These are phyloP conservation scores for Ganoderma meredithae DNA, from an alignment of 1,284 basidiomycete genomes.

Conservation along the genomic window DNA sequence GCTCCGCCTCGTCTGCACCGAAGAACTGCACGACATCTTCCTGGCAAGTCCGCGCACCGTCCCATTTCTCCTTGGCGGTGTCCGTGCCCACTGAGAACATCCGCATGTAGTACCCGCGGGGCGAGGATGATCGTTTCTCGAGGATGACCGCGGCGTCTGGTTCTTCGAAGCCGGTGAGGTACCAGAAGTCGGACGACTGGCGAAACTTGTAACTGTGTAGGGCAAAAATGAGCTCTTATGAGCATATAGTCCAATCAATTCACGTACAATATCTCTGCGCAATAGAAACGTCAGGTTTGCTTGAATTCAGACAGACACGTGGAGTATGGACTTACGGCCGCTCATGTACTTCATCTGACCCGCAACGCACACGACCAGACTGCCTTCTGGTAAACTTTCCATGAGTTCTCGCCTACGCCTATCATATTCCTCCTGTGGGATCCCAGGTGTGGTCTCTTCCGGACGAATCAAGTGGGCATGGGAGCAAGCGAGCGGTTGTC, in stretches of 20 bases:
- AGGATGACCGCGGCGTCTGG: conserved; percentile 90
- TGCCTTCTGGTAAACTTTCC: conserved; percentile 78
- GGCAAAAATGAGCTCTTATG: background rate
- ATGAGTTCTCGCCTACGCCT: conserved; percentile 78
- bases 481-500: conserved; percentile 41
- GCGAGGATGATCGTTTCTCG: conserved; percentile 73
- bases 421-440: conserved; percentile 86
- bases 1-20: conserved; percentile 75
- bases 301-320: background rate
- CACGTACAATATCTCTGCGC: conserved; percentile 58
- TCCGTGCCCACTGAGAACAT: conserved; percentile 88
- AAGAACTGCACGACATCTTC: conserved; percentile 71
- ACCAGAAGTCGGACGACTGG: conserved; percentile 94
- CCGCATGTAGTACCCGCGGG: conserved; percentile 87
- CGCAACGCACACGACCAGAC: conserved; percentile 82
- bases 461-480: conserved; percentile 42
- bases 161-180: conserved; percentile 95
- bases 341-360: conserved; percentile 90
- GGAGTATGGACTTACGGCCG: conserved; percentile 64
- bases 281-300: conserved; percentile 3
- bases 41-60: conserved; percentile 71
- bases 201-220: conserved; percentile 88
- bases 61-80: conserved; percentile 87
- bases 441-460: conserved; percentile 87
- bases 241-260: background rate